phyloP scores from a whole-genome alignment of 257 asterid genomes.

The Henckelia pumila region DNA sequence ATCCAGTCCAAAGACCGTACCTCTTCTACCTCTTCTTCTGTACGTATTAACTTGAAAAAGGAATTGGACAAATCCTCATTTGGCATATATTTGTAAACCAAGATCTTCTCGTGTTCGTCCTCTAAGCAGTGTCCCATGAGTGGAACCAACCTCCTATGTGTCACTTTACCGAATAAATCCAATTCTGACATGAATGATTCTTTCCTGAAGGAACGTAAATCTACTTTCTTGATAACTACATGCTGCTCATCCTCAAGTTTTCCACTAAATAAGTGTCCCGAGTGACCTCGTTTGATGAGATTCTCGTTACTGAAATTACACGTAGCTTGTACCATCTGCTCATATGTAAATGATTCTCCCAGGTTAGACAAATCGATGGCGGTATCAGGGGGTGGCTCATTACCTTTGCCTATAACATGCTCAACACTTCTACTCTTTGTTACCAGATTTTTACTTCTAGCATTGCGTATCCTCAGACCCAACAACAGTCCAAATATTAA shows the following conservation, averaged over 20 bases:
- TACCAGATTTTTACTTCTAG: constrained; percentile 12
- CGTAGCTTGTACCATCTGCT: constrained; percentile 52
- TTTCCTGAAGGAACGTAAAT: constrained; percentile 31
- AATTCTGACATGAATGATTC: constrained; percentile 47
- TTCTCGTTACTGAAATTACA: constrained; percentile 43
- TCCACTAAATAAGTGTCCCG: constrained; percentile 65
- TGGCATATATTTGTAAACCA: constrained; percentile 60
- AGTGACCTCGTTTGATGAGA: constrained; percentile 62
- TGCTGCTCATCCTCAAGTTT: constrained; percentile 39
- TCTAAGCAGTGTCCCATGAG: constrained; percentile 67
- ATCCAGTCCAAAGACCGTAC: constrained; percentile 79
- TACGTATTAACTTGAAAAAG: constrained; percentile 32
- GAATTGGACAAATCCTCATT: constrained; percentile 63
- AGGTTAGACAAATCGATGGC: constrained; percentile 28
- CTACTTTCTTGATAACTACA: constrained; percentile 59
- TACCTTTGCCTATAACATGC: constrained; percentile 23
- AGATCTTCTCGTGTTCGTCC: constrained; percentile 48
- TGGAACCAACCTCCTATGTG: constrained; percentile 56
- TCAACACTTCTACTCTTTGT: constrained; percentile 20
- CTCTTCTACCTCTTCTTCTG: constrained; percentile 31
- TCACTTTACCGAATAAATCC: constrained; percentile 42
- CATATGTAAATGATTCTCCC: constrained; percentile 50
- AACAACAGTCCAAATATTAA: constrained; percentile 28
- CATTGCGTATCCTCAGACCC: constrained; percentile 27
- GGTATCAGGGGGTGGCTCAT: constrained; percentile 24